phyloP scores from a whole-genome alignment of 352 stramenopile genomes.

The Elongisporangium prolatum region DNA sequence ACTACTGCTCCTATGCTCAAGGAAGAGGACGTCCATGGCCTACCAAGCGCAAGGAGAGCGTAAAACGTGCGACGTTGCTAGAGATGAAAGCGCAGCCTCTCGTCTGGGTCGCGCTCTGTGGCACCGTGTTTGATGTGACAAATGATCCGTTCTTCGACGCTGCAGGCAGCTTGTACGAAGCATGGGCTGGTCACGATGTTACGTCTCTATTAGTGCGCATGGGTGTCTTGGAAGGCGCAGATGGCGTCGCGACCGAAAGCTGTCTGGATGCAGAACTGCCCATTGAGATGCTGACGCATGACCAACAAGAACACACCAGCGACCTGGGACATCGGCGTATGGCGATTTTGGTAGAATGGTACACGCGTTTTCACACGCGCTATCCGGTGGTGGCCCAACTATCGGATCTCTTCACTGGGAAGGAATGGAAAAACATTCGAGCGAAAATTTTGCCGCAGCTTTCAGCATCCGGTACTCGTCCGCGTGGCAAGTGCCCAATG shows the following conservation, averaged over 20 bases:
- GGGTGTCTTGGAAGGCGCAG: slow-evolving; percentile 20
- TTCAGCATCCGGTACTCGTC: slow-evolving; percentile 10
- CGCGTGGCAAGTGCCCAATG: slow-evolving; percentile 45
- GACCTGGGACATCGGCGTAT: slow-evolving; percentile 10
- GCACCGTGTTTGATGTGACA: slow-evolving; percentile 44
- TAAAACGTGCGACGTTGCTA: slow-evolving; percentile 12
- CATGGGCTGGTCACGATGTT: slow-evolving; percentile 48
- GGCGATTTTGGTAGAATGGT: slow-evolving; percentile 48
- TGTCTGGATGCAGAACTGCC: slow-evolving; percentile 32
- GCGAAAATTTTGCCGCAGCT: slow-evolving; percentile 22
- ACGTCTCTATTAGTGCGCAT: slow-evolving; percentile 41
- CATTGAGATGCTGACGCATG: slow-evolving; percentile 18
- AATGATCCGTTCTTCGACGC: slow-evolving; percentile 46
- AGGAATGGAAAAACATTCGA: slow-evolving; percentile 38
- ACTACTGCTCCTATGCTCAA: slow-evolving; percentile 13
- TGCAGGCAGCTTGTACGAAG: slow-evolving; percentile 30
- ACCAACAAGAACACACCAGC: slow-evolving; percentile 1
- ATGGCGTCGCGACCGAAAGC: slow-evolving; percentile 19
- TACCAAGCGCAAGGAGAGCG: not conserved
- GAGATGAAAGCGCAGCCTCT: slow-evolving; percentile 17
- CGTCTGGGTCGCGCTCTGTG: slow-evolving; percentile 49
- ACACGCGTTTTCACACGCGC: slow-evolving; percentile 37
- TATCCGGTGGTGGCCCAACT: slow-evolving; percentile 45
- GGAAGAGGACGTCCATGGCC: not conserved
- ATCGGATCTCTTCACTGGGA: slow-evolving; percentile 35